Evolutionary conservation across 305 asterid species (phyloP), one percentile per base, ranked within the genome.

Genomic region (Fraxinus sp.): DNA sequence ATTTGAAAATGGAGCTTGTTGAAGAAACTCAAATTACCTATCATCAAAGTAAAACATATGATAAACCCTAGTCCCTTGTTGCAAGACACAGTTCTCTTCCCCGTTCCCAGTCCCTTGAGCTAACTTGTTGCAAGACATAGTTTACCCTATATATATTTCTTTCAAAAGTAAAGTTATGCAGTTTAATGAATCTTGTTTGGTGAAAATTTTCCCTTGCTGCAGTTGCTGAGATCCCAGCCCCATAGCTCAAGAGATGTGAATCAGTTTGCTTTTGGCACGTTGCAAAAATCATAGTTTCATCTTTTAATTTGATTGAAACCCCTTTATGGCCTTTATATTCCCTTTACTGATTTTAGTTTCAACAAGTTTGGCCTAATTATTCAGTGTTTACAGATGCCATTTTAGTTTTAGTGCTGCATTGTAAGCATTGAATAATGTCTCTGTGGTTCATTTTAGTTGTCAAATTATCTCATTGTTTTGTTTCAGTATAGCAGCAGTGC

Each of bases 1-100:
- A 30, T 72, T 77, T 81, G 79, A 70, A 74, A 35, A 80, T 33
- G 71, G 33, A 49, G 24, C 74, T 81, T 16, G 1, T 84, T 41
- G 13, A 14, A 75, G 33, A 77, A 70, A 52, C 28, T 62, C 13
- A 62, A 62, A 62, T 62, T 62, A 7, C 71, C 70, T 62, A 7
- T 3, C 32, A 22, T 62, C 71, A 1, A 62, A 20, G 30, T 62
- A 62, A 7, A 9, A 22, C 13, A 62, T 20, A 9, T 18, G 32
- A 62, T 14, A 62, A 62, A 18, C n/a, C 55, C 71, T 5, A 2
- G 28, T 62, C 71, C 30, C 28, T 62, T 22, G 28, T 62, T 20
- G 70, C 32, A 6, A 59, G 70, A 20, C 30, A 59, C 24, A 5
- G 35, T 24, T 64, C 10, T 24, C 73, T 66, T 26, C 7, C 55